Conservation (phyloP, 1,284 basidiomycete genomes). For the Trichosporon asahii region DNA sequence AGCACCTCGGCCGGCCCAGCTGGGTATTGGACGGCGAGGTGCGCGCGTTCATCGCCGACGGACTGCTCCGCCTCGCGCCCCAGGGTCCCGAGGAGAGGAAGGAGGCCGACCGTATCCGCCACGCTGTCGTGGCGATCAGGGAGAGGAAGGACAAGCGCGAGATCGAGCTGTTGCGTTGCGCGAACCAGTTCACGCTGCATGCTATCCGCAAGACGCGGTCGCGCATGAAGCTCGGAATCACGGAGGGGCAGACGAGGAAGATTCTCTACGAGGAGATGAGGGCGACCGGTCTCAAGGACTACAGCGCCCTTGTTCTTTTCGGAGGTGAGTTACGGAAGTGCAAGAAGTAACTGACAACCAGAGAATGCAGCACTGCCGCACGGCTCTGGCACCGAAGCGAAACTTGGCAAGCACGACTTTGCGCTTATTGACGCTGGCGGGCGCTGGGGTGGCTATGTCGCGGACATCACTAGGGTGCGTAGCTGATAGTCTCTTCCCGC, state of each 20-base stretch:
- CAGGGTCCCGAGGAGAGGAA: conserved; percentile 48
- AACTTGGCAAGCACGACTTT: conserved; percentile 61
- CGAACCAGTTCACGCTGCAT: conserved; percentile 73
- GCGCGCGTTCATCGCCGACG: conserved; percentile 56
- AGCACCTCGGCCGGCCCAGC: conserved; percentile 50
- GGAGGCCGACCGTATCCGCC: conserved; percentile 43
- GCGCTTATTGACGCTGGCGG: conserved; percentile 75
- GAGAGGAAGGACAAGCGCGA: conserved; percentile 72
- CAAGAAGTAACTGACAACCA: conserved; percentile 36
- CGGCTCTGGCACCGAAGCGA: conserved; percentile 67
- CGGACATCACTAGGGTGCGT: conserved; percentile 72
- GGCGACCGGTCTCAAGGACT: conserved; percentile 60
- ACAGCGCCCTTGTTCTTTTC: conserved; percentile 67
- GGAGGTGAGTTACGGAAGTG: conserved; percentile 58
- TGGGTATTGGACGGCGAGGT: conserved; percentile 63
- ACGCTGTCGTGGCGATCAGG: conserved; percentile 60
- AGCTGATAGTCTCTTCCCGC: background rate
- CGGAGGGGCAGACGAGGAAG: conserved; percentile 63
- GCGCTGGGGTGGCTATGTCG: conserved; percentile 66
- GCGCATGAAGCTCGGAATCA: conserved; percentile 67
- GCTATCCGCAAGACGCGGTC: conserved; percentile 66
- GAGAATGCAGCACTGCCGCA: conserved; percentile 82
- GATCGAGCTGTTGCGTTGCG: conserved; percentile 68
- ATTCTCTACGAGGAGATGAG: conserved; percentile 61
- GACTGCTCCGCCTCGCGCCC: conserved; percentile 42